Percentiles rank a stretch among this genome's conserved stretches.
Evolutionary conservation across 768 basidiomycete species (phyloP).

Genomic region (Tricholoma furcatifolium): DNA sequence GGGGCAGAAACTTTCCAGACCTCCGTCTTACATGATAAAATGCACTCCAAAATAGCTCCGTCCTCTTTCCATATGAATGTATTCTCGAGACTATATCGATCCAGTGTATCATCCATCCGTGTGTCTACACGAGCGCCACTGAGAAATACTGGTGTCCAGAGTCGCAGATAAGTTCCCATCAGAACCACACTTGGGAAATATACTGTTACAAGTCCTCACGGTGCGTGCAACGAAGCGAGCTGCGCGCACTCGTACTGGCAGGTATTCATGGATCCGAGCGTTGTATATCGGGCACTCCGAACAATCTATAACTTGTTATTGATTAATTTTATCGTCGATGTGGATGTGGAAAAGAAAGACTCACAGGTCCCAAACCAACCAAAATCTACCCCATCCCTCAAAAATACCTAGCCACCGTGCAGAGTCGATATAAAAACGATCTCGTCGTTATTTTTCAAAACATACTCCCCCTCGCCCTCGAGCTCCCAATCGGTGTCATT

Average conservation of each 20-base stretch:
- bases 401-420: constrained; percentile 70
- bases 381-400: not conserved
- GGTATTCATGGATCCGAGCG: no score
- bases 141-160: not conserved
- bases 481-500: constrained; percentile 99
- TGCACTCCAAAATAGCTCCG: no score
- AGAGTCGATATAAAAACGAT: constrained; percentile 96
- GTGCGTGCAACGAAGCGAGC: no score
- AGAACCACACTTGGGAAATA: not conserved
- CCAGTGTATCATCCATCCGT: no score
- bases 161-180: not conserved
- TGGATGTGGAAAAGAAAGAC: not conserved
- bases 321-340: not conserved
- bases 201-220: not conserved
- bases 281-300: no score
- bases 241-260: no score
- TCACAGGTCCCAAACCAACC: not conserved
- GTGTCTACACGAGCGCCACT: no score
- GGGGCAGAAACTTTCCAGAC: no score
- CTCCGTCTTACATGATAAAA: no score
- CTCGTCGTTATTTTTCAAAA: constrained; percentile 76
- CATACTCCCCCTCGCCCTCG: constrained; percentile 90
- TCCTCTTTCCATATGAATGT: no score
- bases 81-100: no score
- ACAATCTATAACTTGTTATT: no score